Evolutionary conservation across 441 rosid genomes (phyloP), one percentile per base, ranked within the genome.

Genomic region (Theobroma grandiflorum): DNA sequence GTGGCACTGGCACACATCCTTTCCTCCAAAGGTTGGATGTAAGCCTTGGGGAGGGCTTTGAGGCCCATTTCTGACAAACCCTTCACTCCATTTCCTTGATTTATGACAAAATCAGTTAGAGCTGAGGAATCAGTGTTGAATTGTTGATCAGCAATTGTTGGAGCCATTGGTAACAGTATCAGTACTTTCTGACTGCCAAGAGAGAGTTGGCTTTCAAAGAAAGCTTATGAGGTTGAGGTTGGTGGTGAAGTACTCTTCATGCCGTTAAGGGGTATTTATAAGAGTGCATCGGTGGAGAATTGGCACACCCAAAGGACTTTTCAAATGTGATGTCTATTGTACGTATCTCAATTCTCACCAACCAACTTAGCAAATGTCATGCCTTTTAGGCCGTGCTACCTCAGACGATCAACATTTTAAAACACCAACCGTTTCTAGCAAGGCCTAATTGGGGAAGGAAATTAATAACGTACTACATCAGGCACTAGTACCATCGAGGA

Each of bases 1-100:
- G 63, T 9, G 31, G 31, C 31, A 26, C 3, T 58, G 16, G 40
- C 11, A 10, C 5, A 3, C 35, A 80, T 33, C 57, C 82, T 79
- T 38, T 83, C 85, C 45, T 83, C 83, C 12, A 65, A 73, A 5
- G 89, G 84, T 52, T 87, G 88, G 66, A 85, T 75, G 33, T 79
- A 84, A 3, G 65, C 78, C 6, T 66, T 47, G 4, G 90, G 90
- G 42, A 85, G 88, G 67, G 37, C 40, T 78, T 82, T 76, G 6
- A 87, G 84, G 8, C 83, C 82, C 55, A 78, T 55, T 38, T 85
- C 88, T 2, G 88, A 84, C 14, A 87, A 80, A 72, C 88, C 90
- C 84, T 87, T 87, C 0, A 87, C 87, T 42, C 90, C 90, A 61
- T 87, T 76, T 8, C 88, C 87, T 80, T 78, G 77, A 31, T 81